A percentile compares a stretch with the other conserved stretches of the same genome.
phyloP scores from a whole-genome alignment of 345 rosid species.

The Populus tremula region DNA sequence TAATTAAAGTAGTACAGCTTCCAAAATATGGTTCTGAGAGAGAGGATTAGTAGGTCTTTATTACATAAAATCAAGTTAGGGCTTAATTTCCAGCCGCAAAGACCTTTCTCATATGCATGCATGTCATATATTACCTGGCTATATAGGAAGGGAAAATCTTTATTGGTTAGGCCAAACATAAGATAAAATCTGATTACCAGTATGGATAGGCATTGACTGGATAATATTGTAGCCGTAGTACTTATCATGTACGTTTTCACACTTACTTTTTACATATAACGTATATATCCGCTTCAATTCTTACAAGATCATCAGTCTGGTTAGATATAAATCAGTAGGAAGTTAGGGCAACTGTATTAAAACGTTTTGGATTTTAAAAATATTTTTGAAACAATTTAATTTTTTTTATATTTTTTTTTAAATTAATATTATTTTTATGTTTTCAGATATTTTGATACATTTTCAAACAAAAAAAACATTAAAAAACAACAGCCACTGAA shows the following conservation, averaged over 20 bases:
- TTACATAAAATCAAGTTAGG: background rate
- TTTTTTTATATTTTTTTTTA: too few relatives aligned
- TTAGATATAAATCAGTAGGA: background rate
- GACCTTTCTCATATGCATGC: background rate
- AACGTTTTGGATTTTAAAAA: background rate
- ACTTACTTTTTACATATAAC: background rate
- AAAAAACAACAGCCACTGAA: rapidly evolving
- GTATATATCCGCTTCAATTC: background rate
- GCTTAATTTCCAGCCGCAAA: background rate
- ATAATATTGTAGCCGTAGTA: background rate
- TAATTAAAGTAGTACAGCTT: background rate
- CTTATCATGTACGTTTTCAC: background rate
- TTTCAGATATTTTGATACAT: too few relatives aligned
- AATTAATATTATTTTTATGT: too few relatives aligned
- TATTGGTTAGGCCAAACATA: too few relatives aligned
- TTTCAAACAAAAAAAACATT: too few relatives aligned
- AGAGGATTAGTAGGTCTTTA: background rate
- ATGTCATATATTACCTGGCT: background rate
- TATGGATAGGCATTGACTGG: too few relatives aligned
- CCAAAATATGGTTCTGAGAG: background rate
- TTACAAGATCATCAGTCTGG: background rate
- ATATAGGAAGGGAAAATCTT: background rate
- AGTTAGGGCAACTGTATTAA: background rate
- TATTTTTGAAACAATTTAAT: too few relatives aligned
- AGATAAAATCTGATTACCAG: too few relatives aligned